These are phyloP conservation scores for Ogataea hybrid DNA, from an alignment of 1,139 yeast species.

Conservation along the genomic window DNA sequence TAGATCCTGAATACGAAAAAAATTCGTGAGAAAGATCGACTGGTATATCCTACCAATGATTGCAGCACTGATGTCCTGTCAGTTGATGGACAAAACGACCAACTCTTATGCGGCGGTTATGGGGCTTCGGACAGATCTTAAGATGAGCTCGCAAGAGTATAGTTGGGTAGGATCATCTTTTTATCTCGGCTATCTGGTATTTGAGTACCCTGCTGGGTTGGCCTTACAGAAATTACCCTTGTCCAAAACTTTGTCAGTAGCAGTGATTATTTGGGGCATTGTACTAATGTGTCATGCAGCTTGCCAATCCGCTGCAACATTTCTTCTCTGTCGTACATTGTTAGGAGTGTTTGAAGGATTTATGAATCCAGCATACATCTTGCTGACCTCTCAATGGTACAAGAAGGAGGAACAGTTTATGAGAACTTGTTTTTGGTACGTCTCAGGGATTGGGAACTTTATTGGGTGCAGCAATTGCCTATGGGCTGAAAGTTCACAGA, in stretches of 20 bases:
- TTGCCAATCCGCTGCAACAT: constrained; percentile 36
- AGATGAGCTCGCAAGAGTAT: constrained; percentile 50
- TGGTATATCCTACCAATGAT: constrained; percentile 50
- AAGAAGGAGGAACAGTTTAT: constrained; percentile 50
- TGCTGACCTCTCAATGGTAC: constrained; percentile 56
- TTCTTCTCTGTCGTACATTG: constrained; percentile 40
- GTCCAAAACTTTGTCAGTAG: constrained; percentile 35
- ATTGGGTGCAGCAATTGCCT: constrained; percentile 53
- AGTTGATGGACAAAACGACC: constrained; percentile 64
- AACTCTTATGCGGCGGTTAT: constrained; percentile 57
- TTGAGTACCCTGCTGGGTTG: constrained; percentile 42
- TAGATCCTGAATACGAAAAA: constrained; percentile 20
- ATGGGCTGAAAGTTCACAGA: constrained; percentile 41
- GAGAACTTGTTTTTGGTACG: constrained; percentile 49
- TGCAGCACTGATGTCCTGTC: constrained; percentile 51
- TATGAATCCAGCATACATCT: constrained; percentile 57
- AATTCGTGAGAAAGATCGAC: constrained; percentile 45
- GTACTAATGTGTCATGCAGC: constrained; percentile 43
- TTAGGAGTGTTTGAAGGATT: constrained; percentile 58
- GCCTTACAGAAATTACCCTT: constrained; percentile 41
- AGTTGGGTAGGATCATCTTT: constrained; percentile 55
- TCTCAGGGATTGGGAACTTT: constrained; percentile 58
- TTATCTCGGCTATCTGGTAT: constrained; percentile 47
- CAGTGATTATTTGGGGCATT: constrained; percentile 46
- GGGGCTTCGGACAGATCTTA: constrained; percentile 41